Conservation (phyloP, 768 basidiomycete species). For the Neoboletus magnificus region DNA sequence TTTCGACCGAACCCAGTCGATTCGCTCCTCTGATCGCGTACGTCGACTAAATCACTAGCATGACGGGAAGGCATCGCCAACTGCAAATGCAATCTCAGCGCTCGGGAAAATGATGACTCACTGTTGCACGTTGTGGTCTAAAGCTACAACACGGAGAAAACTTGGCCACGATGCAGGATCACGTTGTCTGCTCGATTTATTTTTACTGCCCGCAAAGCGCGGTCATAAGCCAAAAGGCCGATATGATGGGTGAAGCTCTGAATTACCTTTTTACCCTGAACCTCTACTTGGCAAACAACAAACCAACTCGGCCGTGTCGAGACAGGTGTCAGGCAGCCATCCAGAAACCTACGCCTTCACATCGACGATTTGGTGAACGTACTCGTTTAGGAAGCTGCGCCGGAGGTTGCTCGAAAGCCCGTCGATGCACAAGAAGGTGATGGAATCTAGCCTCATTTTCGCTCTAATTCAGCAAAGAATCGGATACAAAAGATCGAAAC, state of each 20-base stretch:
- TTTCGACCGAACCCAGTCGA: background rate
- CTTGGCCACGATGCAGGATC: background rate
- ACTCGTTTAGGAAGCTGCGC: background rate
- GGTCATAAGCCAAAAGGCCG: background rate
- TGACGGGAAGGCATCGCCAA: background rate
- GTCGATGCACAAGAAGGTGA: background rate
- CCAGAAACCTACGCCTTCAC: background rate
- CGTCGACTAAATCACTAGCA: background rate
- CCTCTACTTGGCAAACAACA: background rate
- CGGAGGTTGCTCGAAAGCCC: background rate
- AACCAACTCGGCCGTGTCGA: background rate
- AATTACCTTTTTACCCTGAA: background rate
- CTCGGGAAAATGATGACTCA: background rate
- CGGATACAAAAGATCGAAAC: background rate
- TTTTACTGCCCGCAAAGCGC: background rate
- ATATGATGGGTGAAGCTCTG: background rate
- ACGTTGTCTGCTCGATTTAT: background rate
- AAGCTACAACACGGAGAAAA: background rate
- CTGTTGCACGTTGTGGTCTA: background rate
- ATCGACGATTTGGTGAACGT: background rate
- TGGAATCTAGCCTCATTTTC: background rate
- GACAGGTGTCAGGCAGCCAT: background rate
- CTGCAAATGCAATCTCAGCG: background rate
- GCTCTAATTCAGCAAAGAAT: background rate
- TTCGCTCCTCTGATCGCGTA: background rate